A percentile compares a stretch with the other conserved stretches of the same genome.
These are phyloP conservation scores for Cyamopsis tetragonoloba DNA, from an alignment of 306 rosid species.

Conservation along the genomic window DNA sequence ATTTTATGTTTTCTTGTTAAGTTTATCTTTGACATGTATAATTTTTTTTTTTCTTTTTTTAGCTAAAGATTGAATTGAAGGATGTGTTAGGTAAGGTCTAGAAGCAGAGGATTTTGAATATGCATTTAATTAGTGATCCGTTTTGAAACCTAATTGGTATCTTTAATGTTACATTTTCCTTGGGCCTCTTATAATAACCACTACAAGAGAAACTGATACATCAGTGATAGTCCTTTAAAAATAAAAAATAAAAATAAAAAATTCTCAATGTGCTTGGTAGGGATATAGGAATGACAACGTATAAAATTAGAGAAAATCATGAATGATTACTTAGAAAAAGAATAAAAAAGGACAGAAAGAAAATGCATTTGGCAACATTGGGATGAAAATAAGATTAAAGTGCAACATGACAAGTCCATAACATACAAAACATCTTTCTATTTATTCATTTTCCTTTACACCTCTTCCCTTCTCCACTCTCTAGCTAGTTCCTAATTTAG, in stretches of 20 bases:
- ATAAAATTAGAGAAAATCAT: constrained; percentile 1
- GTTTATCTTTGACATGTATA: neutral
- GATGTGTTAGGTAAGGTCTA: neutral
- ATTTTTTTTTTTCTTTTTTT: neutral
- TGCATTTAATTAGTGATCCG: neutral
- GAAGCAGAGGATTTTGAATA: neutral
- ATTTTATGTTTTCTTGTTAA: neutral
- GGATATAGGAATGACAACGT: constrained; percentile 3
- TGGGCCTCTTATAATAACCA: neutral
- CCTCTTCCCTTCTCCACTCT: constrained; percentile 11
- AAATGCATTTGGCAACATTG: constrained; percentile 9
- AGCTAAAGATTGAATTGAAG: neutral
- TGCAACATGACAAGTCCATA: constrained; percentile 13
- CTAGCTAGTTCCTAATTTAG: constrained; percentile 1
- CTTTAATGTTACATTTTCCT: neutral
- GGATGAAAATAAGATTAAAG: constrained; percentile 14
- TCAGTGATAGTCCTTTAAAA: no score
- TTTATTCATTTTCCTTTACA: constrained; percentile 19
- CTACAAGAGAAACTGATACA: neutral
- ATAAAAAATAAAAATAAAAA: neutral
- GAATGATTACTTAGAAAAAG: constrained; percentile 13
- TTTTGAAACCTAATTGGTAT: neutral
- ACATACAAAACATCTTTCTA: constrained; percentile 21
- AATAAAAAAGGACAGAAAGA: constrained; percentile 17
- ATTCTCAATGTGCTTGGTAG: neutral